Evolutionary conservation across 306 rosid species (phyloP).

Genomic region (Fragaria vesca): DNA sequence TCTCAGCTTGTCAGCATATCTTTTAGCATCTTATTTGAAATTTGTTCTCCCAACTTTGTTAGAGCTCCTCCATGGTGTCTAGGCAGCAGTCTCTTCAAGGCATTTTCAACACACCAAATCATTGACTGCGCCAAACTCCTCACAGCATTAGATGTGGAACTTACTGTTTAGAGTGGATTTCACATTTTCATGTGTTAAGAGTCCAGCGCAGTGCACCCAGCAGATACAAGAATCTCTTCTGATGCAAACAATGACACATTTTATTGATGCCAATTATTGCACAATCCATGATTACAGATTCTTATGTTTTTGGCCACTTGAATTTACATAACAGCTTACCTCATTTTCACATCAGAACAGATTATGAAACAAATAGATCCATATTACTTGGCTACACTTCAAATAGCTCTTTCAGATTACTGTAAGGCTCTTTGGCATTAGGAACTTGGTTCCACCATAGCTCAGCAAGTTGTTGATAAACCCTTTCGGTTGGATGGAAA

Average conservation of each 20-base stretch:
- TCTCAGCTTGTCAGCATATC: constrained; percentile 5
- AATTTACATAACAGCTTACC: constrained; percentile 2
- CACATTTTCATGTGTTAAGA: not conserved
- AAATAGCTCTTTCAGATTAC: constrained; percentile 38
- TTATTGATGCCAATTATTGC: not conserved
- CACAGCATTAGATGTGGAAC: not conserved
- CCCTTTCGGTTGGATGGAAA: constrained; percentile 43
- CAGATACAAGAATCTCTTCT: not conserved
- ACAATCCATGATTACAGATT: not conserved
- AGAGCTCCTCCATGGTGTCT: not conserved
- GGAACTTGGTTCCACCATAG: constrained; percentile 37
- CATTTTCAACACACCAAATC: not conserved
- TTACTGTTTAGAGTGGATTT: not conserved
- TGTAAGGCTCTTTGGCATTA: constrained; percentile 28
- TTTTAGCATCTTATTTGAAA: not conserved
- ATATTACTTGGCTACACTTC: constrained; percentile 10
- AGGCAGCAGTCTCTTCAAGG: not conserved
- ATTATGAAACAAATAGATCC: not conserved
- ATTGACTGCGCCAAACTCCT: not conserved
- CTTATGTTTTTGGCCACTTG: not conserved
- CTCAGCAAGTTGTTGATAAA: constrained; percentile 30
- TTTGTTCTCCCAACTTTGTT: not conserved
- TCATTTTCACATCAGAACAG: not conserved
- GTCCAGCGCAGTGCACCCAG: not conserved
- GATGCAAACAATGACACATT: not conserved